Conservation (phyloP, 116 monocot genomes). For the Cymodocea nodosa region DNA sequence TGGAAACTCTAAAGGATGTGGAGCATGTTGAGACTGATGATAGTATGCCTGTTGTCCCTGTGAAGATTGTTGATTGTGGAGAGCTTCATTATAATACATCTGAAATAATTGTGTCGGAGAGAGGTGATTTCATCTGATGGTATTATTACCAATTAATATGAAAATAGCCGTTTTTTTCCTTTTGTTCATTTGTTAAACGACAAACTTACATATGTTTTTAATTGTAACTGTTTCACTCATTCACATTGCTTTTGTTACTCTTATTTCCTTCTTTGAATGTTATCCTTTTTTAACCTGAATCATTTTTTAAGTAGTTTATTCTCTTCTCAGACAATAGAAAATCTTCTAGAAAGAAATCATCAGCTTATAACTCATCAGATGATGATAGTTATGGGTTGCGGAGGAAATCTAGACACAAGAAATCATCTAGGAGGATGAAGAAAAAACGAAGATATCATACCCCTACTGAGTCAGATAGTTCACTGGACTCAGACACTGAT, state of each 20-base stretch:
- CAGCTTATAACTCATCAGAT: constrained; percentile 23
- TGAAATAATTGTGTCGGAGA: neutral
- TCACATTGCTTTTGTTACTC: no score
- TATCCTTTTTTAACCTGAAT: no score
- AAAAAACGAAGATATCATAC: constrained; percentile 63
- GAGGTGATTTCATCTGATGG: neutral
- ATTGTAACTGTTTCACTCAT: no score
- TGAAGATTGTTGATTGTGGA: constrained; percentile 78
- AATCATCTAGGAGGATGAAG: constrained; percentile 61
- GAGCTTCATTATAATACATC: constrained; percentile 19
- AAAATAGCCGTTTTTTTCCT: no score
- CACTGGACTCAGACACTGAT: constrained; percentile 64
- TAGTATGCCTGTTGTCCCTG: constrained; percentile 44
- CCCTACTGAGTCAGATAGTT: constrained; percentile 75
- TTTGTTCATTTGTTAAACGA: no score
- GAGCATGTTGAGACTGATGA: constrained; percentile 73
- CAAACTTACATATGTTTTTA: no score
- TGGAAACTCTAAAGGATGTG: constrained; percentile 59
- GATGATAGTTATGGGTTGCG: constrained; percentile 28
- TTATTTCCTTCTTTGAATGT: no score
- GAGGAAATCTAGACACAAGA: constrained; percentile 40
- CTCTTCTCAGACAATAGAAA: constrained; percentile 56
- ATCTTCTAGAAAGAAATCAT: constrained; percentile 33
- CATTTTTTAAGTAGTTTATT: no score
- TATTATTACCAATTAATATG: no score